Conservation (phyloP, 805 yeast genomes). For the Lipomyces orientalis region DNA sequence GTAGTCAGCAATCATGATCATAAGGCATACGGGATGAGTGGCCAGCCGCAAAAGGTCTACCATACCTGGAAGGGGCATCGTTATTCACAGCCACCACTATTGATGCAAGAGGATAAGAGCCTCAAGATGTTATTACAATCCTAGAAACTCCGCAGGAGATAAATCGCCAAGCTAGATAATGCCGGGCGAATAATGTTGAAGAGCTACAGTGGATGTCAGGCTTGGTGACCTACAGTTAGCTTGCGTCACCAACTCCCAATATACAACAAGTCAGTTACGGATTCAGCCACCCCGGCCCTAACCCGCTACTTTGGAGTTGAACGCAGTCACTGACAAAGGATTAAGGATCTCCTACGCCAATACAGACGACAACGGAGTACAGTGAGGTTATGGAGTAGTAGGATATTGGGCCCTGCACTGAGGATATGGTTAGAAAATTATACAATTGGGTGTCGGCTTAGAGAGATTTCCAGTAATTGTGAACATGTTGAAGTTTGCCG, state of each 20-base stretch:
- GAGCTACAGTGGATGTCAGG: not conserved
- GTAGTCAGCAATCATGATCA: not conserved
- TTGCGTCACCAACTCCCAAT: not conserved
- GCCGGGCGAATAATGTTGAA: not conserved
- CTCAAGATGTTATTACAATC: not conserved
- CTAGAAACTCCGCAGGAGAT: not conserved
- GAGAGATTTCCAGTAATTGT: not conserved
- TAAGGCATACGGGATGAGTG: not conserved
- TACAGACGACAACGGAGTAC: too few relatives aligned
- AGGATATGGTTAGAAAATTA: not conserved
- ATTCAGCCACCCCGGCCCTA: not conserved
- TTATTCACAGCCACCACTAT: not conserved
- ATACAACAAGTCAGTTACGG: not conserved
- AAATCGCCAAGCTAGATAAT: not conserved
- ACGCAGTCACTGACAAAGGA: not conserved
- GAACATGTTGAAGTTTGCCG: not conserved
- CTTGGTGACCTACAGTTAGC: not conserved
- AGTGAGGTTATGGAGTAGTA: too few relatives aligned
- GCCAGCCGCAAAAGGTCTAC: not conserved
- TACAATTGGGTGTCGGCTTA: not conserved
- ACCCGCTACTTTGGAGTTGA: not conserved
- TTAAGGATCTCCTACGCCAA: too few relatives aligned
- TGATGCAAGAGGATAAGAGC: not conserved
- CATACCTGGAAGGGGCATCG: constrained; percentile 2
- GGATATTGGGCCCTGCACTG: too few relatives aligned